phyloP scores from a whole-genome alignment of 106 monocot genomes.

The Triglochin maritima region DNA sequence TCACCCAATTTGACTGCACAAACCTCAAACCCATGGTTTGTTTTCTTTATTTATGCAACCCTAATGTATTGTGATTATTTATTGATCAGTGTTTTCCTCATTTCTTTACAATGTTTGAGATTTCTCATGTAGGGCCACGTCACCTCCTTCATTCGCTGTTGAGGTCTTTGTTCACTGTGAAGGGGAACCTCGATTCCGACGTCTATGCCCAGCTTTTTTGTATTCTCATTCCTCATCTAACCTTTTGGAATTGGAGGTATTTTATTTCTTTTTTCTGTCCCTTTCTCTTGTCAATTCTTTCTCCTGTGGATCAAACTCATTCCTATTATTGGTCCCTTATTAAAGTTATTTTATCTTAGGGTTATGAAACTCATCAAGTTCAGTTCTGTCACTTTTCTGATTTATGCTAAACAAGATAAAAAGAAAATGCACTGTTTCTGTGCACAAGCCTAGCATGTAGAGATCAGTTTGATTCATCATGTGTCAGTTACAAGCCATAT shows the following conservation, averaged over 20 bases:
- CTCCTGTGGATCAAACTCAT: background rate
- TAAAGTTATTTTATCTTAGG: too few species aligned
- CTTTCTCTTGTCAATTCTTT: background rate
- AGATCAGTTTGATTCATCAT: too few species aligned
- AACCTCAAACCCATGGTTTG: background rate
- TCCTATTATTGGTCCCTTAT: background rate
- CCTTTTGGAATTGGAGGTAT: conserved; percentile 92
- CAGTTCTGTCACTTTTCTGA: too few species aligned
- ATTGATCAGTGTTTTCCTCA: background rate
- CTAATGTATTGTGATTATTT: too few species aligned
- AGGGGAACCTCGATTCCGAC: conserved; percentile 97
- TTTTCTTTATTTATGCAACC: too few species aligned
- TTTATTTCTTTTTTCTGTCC: background rate
- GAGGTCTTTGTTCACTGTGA: conserved; percentile 98
- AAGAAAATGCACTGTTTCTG: too few species aligned
- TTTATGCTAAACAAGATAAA: too few species aligned
- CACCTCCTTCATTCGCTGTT: conserved; percentile 96
- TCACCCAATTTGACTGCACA: background rate
- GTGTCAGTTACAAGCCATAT: too few species aligned
- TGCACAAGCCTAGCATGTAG: too few species aligned
- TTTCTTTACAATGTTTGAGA: background rate
- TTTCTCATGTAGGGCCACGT: conserved; percentile 57
- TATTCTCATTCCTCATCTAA: conserved; percentile 98
- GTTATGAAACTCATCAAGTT: too few species aligned
- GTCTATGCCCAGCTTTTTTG: conserved; percentile 91